Evolutionary conservation across 345 rosid species (phyloP).

Genomic region (Conringia planisiliqua): DNA sequence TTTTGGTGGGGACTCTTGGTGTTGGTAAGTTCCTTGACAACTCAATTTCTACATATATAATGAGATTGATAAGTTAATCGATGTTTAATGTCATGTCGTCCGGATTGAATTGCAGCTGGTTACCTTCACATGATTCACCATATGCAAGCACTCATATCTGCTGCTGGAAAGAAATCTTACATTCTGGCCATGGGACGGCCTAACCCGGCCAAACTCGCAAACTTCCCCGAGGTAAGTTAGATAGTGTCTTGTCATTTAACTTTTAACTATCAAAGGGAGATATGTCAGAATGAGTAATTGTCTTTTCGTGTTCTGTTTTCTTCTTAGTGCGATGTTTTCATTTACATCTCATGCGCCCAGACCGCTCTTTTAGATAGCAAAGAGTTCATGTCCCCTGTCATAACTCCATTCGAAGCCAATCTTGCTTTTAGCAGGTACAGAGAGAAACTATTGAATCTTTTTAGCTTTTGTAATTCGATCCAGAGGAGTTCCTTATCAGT

Average conservation of each 20-base stretch:
- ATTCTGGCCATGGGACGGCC: constrained; percentile 92
- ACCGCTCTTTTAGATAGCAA: constrained; percentile 92
- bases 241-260: neutral
- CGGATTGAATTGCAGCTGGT: constrained; percentile 62
- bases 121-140: constrained; percentile 84
- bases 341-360: constrained; percentile 85
- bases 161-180: constrained; percentile 80
- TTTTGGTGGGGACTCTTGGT: constrained; percentile 95
- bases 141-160: constrained; percentile 69
- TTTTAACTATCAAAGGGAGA: neutral
- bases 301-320: neutral
- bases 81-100: neutral
- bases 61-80: constrained; percentile 5
- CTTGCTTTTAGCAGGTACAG: constrained; percentile 82
- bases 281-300: neutral
- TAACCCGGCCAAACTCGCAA: constrained; percentile 93
- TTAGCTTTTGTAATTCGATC: neutral
- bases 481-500: neutral
- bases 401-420: constrained; percentile 89
- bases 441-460: neutral
- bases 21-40: constrained; percentile 58
- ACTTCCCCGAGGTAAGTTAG: constrained; percentile 76
- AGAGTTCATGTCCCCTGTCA: constrained; percentile 87
- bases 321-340: constrained; percentile 77
- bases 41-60: neutral